Evolutionary conservation across 306 rosid genomes (phyloP).

Genomic region (Rosa chinensis): DNA sequence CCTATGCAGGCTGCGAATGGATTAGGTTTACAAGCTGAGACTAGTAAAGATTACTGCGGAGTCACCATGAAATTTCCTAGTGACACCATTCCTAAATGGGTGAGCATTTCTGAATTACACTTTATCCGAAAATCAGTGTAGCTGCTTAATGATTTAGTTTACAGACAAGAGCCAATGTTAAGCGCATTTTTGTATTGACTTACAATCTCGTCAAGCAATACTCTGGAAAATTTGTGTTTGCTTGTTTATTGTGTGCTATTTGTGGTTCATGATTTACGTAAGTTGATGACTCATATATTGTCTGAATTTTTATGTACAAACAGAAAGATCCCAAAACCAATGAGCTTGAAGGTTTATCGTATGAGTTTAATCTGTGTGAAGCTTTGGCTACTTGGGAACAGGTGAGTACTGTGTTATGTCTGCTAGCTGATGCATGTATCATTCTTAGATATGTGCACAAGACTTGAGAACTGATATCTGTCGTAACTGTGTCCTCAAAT

Average conservation of each 20-base stretch:
- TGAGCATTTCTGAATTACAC: constrained; percentile 24
- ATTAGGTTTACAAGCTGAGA: constrained; percentile 67
- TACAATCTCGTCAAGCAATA: not conserved
- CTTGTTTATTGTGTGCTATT: not conserved
- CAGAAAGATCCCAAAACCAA: constrained; percentile 93
- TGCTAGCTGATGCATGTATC: not conserved
- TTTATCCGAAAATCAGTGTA: not conserved
- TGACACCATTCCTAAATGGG: constrained; percentile 95
- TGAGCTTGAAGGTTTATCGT: constrained; percentile 85
- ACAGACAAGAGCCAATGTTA: not conserved
- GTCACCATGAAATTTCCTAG: constrained; percentile 65
- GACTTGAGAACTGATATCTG: constrained; percentile 20
- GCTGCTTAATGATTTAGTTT: constrained; percentile 3
- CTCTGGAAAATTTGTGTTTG: not conserved
- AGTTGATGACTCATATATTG: constrained; percentile 7
- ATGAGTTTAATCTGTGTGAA: constrained; percentile 86
- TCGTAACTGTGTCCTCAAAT: constrained; percentile 5
- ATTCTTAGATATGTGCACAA: not conserved
- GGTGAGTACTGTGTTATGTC: constrained; percentile 39
- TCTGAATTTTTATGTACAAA: constrained; percentile 34
- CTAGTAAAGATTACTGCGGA: constrained; percentile 63
- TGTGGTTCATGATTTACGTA: not conserved
- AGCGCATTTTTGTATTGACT: not conserved
- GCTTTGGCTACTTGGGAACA: constrained; percentile 99
- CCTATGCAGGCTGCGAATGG: constrained; percentile 78